Conservation (phyloP, 2,329 filamentous ascomycete species). For the Colletotrichum euphorbiae region DNA sequence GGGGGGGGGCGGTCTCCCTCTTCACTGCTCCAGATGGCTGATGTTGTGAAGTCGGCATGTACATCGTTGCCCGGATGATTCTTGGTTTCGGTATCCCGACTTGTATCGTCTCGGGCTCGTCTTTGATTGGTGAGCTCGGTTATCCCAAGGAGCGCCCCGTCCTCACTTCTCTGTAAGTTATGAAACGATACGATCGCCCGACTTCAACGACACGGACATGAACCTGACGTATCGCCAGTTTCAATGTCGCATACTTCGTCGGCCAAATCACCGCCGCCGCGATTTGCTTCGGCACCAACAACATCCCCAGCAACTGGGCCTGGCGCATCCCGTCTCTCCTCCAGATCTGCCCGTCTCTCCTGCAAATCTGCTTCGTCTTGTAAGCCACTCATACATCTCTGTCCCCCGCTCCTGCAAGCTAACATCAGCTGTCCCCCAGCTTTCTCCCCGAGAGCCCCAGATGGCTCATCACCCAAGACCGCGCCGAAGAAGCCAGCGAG, state of each 20-base stretch:
- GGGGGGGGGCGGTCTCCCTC: too few relatives aligned
- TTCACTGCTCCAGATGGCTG: too few relatives aligned
- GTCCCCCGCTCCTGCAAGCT: constrained; percentile 56
- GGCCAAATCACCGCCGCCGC: constrained; percentile 61
- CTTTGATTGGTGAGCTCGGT: constrained; percentile 69
- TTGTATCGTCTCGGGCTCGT: constrained; percentile 69
- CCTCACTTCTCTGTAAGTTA: constrained; percentile 61
- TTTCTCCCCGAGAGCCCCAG: constrained; percentile 50
- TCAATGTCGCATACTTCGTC: constrained; percentile 69
- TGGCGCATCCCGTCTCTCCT: constrained; percentile 61
- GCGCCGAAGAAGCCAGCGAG: constrained; percentile 47
- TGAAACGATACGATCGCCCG: too few relatives aligned
- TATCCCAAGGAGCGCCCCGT: constrained; percentile 71
- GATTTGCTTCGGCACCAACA: constrained; percentile 62
- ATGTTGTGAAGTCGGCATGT: constrained; percentile 59
- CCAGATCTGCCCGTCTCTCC: constrained; percentile 57
- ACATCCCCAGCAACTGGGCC: constrained; percentile 51
- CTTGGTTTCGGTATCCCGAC: constrained; percentile 71
- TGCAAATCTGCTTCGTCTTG: constrained; percentile 55
- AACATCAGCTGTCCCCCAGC: constrained; percentile 7
- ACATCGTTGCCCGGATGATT: constrained; percentile 68
- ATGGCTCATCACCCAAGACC: constrained; percentile 49
- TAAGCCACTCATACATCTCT: constrained; percentile 61
- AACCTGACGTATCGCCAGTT: constrained; percentile 44
- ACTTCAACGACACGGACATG: too few relatives aligned